Evolutionary conservation across 2,329 filamentous ascomycete species (phyloP), one percentile per base, ranked within the genome.

Genomic region (Eutypella sp.): DNA sequence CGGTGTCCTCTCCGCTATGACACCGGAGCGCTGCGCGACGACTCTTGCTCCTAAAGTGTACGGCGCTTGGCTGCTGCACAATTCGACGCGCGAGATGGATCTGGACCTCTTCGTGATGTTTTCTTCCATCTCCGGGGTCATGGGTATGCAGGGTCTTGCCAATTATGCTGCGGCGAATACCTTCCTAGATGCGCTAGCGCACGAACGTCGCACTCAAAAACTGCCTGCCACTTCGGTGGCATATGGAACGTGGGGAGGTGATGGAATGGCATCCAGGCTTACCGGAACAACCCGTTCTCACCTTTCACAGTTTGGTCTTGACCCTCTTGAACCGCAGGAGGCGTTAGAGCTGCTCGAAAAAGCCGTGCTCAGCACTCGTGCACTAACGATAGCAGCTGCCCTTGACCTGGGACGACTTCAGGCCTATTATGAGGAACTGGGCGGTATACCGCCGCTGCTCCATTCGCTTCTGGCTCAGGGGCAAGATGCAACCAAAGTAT

Each of bases 141-240:
- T 60, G 43, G 57, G 57, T n/a, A 51, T 56, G 49, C 47, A 47
- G 7, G 55, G 57, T 7, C 49, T 57, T 24, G 57, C 48, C 8
- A 58, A 57, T 31, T 60, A 60, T 41, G 57, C 57, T 33, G 57
- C 57, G 11, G 57, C 57, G 18, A 60, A 60, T 40, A 42, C 51
- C 22, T 60, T 56, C 25, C 48, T 57, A 23, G 57, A 60, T 42
- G 51, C 47, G 16, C 41, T 60, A 6, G 57, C 54, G 13, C 47
- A 59, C 27, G 43, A 51, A 16, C 53, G 55, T 24, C 53, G 44
- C 23, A 47, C 51, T 6, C 51, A 53, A 19, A 31, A 44, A 15
- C 43, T 61, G n/a, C 52, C 56, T 15, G 58, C 53, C 11, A 57
- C 55, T 6, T 60, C 58, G 10, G 42, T 60, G 25, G 58, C 59